Conservation (phyloP, 2,329 filamentous ascomycete species). For the Leptographium wingfieldii region DNA sequence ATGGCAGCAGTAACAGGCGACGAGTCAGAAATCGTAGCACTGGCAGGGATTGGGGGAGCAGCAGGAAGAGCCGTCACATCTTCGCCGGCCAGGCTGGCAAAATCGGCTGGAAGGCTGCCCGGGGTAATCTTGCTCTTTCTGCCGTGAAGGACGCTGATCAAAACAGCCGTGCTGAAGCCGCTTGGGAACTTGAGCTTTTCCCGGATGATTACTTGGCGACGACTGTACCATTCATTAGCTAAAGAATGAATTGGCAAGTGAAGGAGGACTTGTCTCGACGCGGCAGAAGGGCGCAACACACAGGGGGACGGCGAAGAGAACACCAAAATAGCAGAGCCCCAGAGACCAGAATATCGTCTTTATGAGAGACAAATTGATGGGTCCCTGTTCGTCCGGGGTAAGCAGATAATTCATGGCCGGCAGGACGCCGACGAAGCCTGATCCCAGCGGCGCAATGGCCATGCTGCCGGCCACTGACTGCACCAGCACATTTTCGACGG, state of each 20-base stretch:
- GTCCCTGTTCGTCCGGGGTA: slow-evolving; percentile 63
- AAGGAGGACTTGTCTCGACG: background rate
- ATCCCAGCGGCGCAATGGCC: slow-evolving; percentile 91
- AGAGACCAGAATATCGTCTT: slow-evolving; percentile 83
- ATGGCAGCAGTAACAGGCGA: background rate
- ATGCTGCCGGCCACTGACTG: slow-evolving; percentile 93
- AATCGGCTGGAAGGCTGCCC: slow-evolving; percentile 12
- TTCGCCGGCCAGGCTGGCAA: slow-evolving; percentile 17
- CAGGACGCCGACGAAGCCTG: slow-evolving; percentile 90
- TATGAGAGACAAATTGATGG: slow-evolving; percentile 56
- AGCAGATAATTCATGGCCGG: slow-evolving; percentile 85
- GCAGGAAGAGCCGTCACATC: background rate
- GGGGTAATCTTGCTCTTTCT: slow-evolving; percentile 1
- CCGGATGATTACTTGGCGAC: slow-evolving; percentile 81
- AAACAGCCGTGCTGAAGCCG: slow-evolving; percentile 85
- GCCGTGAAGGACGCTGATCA: slow-evolving; percentile 84
- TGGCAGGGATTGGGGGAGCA: background rate
- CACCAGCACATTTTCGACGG: slow-evolving; percentile 91
- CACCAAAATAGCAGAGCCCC: slow-evolving; percentile 90
- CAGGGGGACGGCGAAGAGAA: slow-evolving; percentile 89
- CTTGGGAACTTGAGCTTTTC: slow-evolving; percentile 92
- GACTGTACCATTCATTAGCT: slow-evolving; percentile 22
- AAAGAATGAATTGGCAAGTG: background rate
- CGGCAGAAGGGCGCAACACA: slow-evolving; percentile 14
- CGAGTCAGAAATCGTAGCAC: background rate